Evolutionary conservation across 2,329 filamentous ascomycete species (phyloP), one percentile per base, ranked within the genome.

Genomic region (Hansfordia pulvinata): DNA sequence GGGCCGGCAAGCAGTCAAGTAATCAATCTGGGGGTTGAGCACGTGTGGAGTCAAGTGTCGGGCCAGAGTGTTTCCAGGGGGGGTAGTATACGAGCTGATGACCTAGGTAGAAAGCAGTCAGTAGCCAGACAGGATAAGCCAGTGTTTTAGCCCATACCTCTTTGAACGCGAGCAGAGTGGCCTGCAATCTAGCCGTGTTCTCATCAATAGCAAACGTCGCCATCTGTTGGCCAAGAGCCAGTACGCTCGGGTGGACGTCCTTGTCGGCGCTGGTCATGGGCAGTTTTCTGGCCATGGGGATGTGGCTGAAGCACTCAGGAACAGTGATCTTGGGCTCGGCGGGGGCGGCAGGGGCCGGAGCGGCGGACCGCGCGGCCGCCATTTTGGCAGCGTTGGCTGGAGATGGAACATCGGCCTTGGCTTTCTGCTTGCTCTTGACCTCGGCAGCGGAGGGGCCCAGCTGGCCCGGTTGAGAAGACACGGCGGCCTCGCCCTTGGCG

Each of bases 1-100:
- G 18, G 90, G 86, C n/a, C 90, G 76, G 46, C 86, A 94, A 39
- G 84, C 84, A 33, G 83, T 82, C 33, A 98, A 69, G 47, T 92
- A 94, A 37, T 92, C 85, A 45, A 98, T 94, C 54, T 98, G 90
- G 19, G 86, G 83, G 44, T 85, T 90, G 32, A 98, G 73, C 36
- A 84, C 76, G 52, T 96, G 84, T 8, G 82, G 80, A 17, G 84
- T 90, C 42, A 98, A 76, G 58, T 98, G 86, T 18, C 90, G 77
- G 12, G 85, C 80, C 21, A 98, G 69, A 20, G 85, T 86, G 31
- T 77, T 85, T 20, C 80, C 79, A 15, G 75, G 64, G 5, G 90
- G 90, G 2, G 88, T 96, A 24, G 74, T 80, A 53, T 98, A 98
- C n/a, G 82, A 76, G 44, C 83, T 72, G 35, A 98, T 88, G 35